Base-by-base conservation (phyloP, 192 early-diverging fungal species). In the Phycomyces blakesleeanus region DNA sequence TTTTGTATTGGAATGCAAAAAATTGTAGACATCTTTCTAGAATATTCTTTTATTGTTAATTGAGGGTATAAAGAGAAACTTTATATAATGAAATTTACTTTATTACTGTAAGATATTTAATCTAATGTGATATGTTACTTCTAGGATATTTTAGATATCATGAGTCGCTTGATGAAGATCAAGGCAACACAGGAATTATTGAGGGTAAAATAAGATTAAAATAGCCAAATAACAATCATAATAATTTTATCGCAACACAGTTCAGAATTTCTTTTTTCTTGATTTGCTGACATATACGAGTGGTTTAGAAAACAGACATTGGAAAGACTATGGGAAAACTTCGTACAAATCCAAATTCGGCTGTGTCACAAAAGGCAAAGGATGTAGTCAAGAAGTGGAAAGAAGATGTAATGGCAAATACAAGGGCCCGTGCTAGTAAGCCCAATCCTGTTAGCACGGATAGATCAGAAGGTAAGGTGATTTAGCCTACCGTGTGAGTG, bases 351-450 rank as follows among this genome's bases (percentile, higher is more conserved):
- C 67, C 74, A 9, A 78, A 88, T 50, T 58, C 73, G 2, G 79
- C 78, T 0, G 81, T 94, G 12, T 79, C 86, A 0, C 71, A 64
- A 21, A 56, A 79, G 40, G 85, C 89, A 2, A 92, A 89, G 64
- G 83, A 78, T 41, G 78, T 92, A 44, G 87, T 95, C 3, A 78
- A 80, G 63, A 91, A 89, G 51, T 96, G 94, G 94, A 95, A 93
- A 74, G 77, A 80, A 24, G 91, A 93, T 55, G 68, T 70, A 10
- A 11, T 56, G 20, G 27, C 58, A 6, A 58, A 60, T 8, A 37
- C 73, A 5, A 47, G 49, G 10, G 24, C 63, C 1, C 51, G 38
- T n/a, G 21, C 52, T 34, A 34, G 29, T 7, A 34, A 34, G 34
- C 21, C 40, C 5, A 14, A 11, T 50, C 14, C 16, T 11, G 50